Percentiles rank a stretch among this genome's conserved stretches.
These are phyloP conservation scores for Ganoderma multipileum DNA, from an alignment of 1,284 basidiomycete species.

Conservation along the genomic window DNA sequence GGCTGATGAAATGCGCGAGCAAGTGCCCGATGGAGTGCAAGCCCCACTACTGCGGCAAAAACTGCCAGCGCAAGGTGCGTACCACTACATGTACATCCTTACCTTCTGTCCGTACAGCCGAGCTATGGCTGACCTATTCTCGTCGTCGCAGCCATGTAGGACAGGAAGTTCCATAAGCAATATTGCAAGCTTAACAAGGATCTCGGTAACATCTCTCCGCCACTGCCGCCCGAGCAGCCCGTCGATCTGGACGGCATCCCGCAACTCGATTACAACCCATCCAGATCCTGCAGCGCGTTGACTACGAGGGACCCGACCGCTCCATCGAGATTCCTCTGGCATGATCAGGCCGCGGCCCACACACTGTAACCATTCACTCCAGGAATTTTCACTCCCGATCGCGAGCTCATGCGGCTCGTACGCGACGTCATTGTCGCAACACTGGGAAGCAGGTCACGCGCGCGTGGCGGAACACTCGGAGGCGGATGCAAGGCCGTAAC, in stretches of 20 bases:
- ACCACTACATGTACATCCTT: background rate
- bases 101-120: background rate
- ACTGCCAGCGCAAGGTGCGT: constrained; percentile 18
- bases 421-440: too few species aligned
- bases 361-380: background rate
- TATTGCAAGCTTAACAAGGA: constrained; percentile 12
- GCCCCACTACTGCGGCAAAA: constrained; percentile 1
- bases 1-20: constrained; percentile 15
- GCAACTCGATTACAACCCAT: background rate
- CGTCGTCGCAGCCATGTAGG: background rate
- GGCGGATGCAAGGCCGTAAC: background rate
- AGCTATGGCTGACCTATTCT: background rate
- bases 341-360: background rate
- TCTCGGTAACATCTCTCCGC: background rate
- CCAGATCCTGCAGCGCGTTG: background rate
- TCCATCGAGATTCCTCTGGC: constrained; percentile 12
- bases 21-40: constrained; percentile 17
- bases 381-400: too few species aligned
- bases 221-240: background rate
- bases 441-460: too few species aligned
- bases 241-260: background rate
- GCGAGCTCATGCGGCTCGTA: too few species aligned
- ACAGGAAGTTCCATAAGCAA: constrained; percentile 5
- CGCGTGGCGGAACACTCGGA: background rate
- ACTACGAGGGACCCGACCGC: constrained; percentile 12